Conservation (phyloP, 2,329 filamentous ascomycete genomes). For the Tolypocladium tundrense region DNA sequence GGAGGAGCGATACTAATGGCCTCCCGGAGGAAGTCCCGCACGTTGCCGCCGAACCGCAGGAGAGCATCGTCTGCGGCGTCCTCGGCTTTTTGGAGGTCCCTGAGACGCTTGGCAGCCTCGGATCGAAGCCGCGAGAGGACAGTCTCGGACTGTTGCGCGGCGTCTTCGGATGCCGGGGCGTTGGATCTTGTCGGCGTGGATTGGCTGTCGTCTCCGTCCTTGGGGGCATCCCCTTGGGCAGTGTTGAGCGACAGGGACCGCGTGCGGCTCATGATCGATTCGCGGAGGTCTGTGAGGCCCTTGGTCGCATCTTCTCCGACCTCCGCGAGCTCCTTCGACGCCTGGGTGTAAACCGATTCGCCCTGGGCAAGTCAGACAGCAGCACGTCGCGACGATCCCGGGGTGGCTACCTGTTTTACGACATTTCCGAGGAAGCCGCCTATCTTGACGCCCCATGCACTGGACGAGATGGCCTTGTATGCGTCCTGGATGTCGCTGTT, state of each 20-base stretch:
- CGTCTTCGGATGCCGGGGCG: constrained; percentile 30
- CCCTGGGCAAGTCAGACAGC: constrained; percentile 39
- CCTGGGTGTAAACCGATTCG: constrained; percentile 74
- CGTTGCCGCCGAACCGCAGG: constrained; percentile 79
- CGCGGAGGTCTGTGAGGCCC: constrained; percentile 61
- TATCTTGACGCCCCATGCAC: constrained; percentile 81
- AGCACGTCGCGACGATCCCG: not conserved
- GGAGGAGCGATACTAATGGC: constrained; percentile 82
- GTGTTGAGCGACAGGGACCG: constrained; percentile 59
- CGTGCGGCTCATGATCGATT: constrained; percentile 61
- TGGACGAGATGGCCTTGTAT: constrained; percentile 85
- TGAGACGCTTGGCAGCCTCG: constrained; percentile 74
- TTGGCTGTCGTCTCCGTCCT: constrained; percentile 24
- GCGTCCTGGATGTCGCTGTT: constrained; percentile 90
- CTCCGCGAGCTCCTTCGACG: constrained; percentile 70
- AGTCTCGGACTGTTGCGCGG: constrained; percentile 39
- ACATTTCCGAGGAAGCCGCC: constrained; percentile 85
- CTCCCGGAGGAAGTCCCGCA: constrained; percentile 81
- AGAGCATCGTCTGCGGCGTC: constrained; percentile 94
- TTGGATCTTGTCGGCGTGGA: constrained; percentile 35
- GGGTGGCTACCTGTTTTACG: constrained; percentile 65
- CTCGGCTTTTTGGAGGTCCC: constrained; percentile 83
- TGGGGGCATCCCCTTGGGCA: constrained; percentile 16
- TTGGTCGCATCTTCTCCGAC: constrained; percentile 74
- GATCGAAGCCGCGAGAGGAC: constrained; percentile 67